phyloP scores from a whole-genome alignment of 176 grass and related monocot species.

The Elymus sibiricus region DNA sequence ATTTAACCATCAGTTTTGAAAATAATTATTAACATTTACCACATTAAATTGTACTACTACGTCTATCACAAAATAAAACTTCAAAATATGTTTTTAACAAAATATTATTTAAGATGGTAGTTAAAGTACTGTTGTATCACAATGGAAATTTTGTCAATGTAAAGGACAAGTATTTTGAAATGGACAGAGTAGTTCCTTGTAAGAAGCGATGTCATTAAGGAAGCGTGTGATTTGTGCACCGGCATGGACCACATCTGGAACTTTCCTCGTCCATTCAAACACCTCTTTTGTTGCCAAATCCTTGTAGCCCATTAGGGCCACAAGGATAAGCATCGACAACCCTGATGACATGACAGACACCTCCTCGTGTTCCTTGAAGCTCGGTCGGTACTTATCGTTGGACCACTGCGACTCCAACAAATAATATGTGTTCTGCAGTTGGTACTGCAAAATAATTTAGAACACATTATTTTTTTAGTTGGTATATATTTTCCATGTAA shows the following conservation, averaged over 20 bases:
- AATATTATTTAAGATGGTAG: too few species aligned
- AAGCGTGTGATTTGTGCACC: slow-evolving; percentile 10
- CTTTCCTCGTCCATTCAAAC: not conserved
- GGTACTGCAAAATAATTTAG: not conserved
- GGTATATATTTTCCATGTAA: too few species aligned
- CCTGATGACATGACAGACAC: not conserved
- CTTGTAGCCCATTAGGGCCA: not conserved
- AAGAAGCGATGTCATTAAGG: slow-evolving; percentile 25
- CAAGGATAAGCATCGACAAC: not conserved
- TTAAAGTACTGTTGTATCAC: too few species aligned
- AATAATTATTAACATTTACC: too few species aligned
- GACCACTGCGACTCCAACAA: slow-evolving; percentile 24
- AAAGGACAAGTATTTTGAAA: too few species aligned
- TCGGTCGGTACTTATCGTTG: not conserved
- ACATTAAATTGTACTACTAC: too few species aligned
- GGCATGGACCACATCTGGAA: not conserved
- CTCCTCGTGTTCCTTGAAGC: slow-evolving; percentile 18
- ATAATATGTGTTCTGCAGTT: not conserved
- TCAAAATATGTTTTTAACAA: too few species aligned
- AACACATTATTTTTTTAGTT: too few species aligned
- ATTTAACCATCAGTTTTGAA: too few species aligned
- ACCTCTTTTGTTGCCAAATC: not conserved
- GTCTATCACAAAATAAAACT: too few species aligned
- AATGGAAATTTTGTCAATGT: too few species aligned
- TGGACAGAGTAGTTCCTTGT: not conserved